Evolutionary conservation across 2,329 filamentous ascomycete genomes (phyloP), one percentile per base, ranked within the genome.

Genomic region (Bipolaris cookei): DNA sequence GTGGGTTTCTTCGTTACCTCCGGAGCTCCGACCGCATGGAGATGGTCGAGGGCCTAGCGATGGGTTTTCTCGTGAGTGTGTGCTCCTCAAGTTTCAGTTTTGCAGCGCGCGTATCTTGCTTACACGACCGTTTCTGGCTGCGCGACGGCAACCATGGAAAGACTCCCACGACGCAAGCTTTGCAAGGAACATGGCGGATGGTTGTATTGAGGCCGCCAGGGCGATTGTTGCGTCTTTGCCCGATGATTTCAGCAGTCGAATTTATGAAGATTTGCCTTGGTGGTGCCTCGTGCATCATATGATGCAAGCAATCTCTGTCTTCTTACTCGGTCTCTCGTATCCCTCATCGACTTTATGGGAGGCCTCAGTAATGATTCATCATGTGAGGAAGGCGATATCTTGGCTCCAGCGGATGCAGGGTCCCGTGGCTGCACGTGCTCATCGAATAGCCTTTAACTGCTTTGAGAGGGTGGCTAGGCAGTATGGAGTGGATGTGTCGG

Each of bases 51-150:
- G 38, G 25, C 14, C 49, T 4, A 51, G 51, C 14, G 41, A 49
- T 5, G 8, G 11, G 0, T 67, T 62, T 18, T 45, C 42, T 10
- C 72, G 71, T 11, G 70, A 77, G 50, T 68, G 72, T 10, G 53
- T 71, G 47, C 52, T 72, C 11, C 67, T 78, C 5, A 71, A 63
- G 4, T 73, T 77, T 41, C 65, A 69, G 18, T 75, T 72, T 51
- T 77, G 71, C 54, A 73, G 73, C 49, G 69, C 74, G n/a, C 71
- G 65, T 41, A 78, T 79, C n/a, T 66, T 79, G n/a, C 71, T 77
- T 32, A 77, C 73, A 7, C 73, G 76, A 6, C 76, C 76, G 11
- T 77, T 67, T 54, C 62, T 80, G 6, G 75, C 70, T 25, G 59
- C 67, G 10, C 52, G 76, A 13, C 67, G 71, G 18, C 51, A 63